Evolutionary conservation across 169 alveolate species (phyloP), one percentile per base, ranked within the genome.

Genomic region (Cryptosporidium viatorum): DNA sequence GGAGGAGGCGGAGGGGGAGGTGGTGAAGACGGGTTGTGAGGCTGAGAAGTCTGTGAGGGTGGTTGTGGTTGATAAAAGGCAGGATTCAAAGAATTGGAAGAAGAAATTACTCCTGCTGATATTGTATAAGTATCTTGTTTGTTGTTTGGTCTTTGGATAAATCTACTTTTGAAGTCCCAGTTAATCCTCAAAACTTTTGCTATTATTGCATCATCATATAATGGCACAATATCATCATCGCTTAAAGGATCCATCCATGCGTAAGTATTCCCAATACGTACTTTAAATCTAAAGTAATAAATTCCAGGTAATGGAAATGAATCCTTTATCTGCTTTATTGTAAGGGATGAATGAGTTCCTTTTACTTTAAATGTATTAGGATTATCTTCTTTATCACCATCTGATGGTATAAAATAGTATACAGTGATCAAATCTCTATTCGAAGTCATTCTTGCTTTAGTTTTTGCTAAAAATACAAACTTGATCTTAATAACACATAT

Each of bases 221-320:
- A 41, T 23, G 89, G 89, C 23, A 29, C 65, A 39, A 41, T 62
- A 23, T 80, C 89, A 45, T 80, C 89, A 59, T 80, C 89, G 10
- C 35, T 41, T 65, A 37, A 45, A 39, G 74, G 89, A 80, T 80
- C 89, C 89, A 80, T 60, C 89, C 89, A 80, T 29, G 69, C 89
- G 29, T 60, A 80, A 31, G 74, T 37, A 65, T 43, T 43, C 10
- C 89, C 75, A 62, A 62, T 9, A 45, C 75, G 50, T 21, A 80
- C 75, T 48, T 80, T 80, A 62, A 80, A 80, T 65, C 89, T 80
- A 65, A 80, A 80, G 48, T 80, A 80, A 18, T 80, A 80, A 23
- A 12, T 26, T 33, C 89, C 89, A 41, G 75, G 75, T 23, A 80
- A 62, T 14, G 89, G 89, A 62, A 80, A 80, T 8, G 73, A 21